Conservation (phyloP, 768 basidiomycete genomes). For the Boletus sp. region DNA sequence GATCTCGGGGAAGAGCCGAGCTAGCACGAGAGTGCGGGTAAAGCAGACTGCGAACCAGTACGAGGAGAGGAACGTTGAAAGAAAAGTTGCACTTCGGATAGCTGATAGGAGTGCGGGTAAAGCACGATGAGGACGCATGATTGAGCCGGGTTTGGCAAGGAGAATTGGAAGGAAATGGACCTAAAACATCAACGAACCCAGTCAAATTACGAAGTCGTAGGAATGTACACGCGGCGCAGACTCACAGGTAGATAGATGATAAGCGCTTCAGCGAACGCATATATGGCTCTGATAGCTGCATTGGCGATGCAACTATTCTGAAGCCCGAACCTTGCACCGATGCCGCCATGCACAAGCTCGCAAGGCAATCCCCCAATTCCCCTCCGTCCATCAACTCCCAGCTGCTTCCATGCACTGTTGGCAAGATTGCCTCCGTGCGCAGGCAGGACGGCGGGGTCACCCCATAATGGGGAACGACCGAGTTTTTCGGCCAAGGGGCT, state of each 20-base stretch:
- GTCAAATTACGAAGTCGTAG: background rate
- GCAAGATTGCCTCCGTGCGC: conserved; percentile 58
- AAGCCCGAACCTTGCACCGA: conserved; percentile 45
- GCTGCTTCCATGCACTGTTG: conserved; percentile 47
- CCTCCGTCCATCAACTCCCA: conserved; percentile 50
- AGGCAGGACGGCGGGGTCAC: conserved; percentile 56
- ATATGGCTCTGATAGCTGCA: conserved; percentile 46
- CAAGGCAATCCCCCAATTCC: conserved; percentile 74
- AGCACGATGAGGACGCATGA: conserved; percentile 44
- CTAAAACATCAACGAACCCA: conserved; percentile 34
- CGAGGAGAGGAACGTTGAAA: conserved; percentile 66
- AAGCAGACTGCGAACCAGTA: conserved; percentile 71
- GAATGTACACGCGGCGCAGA: conserved; percentile 5
- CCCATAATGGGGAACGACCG: conserved; percentile 60
- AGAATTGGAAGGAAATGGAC: conserved; percentile 68
- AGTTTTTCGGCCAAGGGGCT: conserved; percentile 49
- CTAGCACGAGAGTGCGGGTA: conserved; percentile 61
- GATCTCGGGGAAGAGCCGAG: conserved; percentile 59
- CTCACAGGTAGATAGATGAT: conserved; percentile 71
- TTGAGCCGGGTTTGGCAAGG: conserved; percentile 51
- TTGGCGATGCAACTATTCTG: conserved; percentile 61
- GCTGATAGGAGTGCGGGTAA: conserved; percentile 45
- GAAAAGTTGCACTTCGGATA: conserved; percentile 65
- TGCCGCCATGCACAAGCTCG: conserved; percentile 64
- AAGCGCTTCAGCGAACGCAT: conserved; percentile 61